Percentiles rank a stretch among this genome's conserved stretches.
phyloP scores from a whole-genome alignment of 352 stramenopile species.

The Phytophthora pseudosyringae region DNA sequence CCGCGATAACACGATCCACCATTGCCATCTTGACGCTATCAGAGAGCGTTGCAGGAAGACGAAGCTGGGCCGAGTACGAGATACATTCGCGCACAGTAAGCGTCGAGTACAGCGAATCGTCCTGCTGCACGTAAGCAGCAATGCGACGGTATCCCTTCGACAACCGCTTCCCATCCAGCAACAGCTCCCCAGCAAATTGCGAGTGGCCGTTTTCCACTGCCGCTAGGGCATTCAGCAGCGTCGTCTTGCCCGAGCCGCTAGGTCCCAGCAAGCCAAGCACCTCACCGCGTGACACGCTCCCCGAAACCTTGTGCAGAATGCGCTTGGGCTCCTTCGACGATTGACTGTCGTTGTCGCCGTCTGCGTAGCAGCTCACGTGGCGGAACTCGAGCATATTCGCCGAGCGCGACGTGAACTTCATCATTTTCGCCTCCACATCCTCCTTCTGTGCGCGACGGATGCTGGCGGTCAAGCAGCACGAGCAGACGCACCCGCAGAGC shows the following conservation, averaged over 20 bases:
- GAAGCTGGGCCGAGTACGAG: slow-evolving; percentile 81
- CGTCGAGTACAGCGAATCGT: slow-evolving; percentile 83
- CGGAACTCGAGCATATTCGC: slow-evolving; percentile 62
- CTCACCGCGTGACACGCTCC: slow-evolving; percentile 55
- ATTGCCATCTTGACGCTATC: slow-evolving; percentile 67
- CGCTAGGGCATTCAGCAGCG: slow-evolving; percentile 77
- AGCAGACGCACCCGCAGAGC: slow-evolving; percentile 26
- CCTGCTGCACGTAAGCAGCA: slow-evolving; percentile 89
- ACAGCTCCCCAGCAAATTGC: slow-evolving; percentile 59
- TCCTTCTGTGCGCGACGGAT: slow-evolving; percentile 19
- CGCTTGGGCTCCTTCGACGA: slow-evolving; percentile 29
- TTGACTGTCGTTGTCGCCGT: background rate
- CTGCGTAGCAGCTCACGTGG: slow-evolving; percentile 59
- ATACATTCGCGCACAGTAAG: slow-evolving; percentile 89
- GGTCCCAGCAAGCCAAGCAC: slow-evolving; percentile 79
- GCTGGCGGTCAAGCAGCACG: slow-evolving; percentile 23
- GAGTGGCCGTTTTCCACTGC: slow-evolving; percentile 72
- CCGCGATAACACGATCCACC: slow-evolving; percentile 71
- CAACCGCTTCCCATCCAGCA: slow-evolving; percentile 64
- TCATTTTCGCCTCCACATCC: slow-evolving; percentile 51
- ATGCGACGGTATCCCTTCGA: slow-evolving; percentile 71
- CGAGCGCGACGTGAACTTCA: slow-evolving; percentile 49
- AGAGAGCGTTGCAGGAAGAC: slow-evolving; percentile 55
- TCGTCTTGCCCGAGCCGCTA: slow-evolving; percentile 86
- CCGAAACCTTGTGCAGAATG: slow-evolving; percentile 72